phyloP scores from a whole-genome alignment of 176 grass and related monocot species.

The Juncus inflexus region DNA sequence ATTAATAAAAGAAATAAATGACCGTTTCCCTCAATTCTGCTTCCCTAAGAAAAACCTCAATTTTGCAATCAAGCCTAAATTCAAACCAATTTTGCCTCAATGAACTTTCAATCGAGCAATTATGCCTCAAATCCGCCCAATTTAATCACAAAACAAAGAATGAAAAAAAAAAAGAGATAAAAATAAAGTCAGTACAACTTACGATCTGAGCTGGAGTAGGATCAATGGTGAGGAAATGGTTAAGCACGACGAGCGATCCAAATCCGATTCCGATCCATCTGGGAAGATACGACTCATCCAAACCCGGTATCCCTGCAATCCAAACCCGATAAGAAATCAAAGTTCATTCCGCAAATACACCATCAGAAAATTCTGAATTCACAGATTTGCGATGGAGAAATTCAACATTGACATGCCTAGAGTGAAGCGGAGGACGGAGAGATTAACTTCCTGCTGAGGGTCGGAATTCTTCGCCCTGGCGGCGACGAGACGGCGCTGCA shows the following conservation, averaged over 20 bases:
- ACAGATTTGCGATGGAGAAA: neutral
- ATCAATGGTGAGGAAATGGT: slow-evolving; percentile 63
- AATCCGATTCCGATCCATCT: slow-evolving; percentile 71
- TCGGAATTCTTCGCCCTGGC: slow-evolving; percentile 44
- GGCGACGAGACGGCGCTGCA: slow-evolving; percentile 10
- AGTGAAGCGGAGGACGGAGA: slow-evolving; percentile 96
- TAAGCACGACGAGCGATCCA: slow-evolving; percentile 68
- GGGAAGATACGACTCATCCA: slow-evolving; percentile 86
- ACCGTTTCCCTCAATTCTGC: too few species aligned
- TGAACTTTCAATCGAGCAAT: neutral
- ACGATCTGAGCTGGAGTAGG: slow-evolving; percentile 69
- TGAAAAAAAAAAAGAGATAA: too few species aligned
- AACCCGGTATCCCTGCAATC: slow-evolving; percentile 70
- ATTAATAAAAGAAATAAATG: too few species aligned
- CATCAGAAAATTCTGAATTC: neutral
- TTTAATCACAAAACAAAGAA: too few species aligned
- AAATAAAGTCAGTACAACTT: too few species aligned
- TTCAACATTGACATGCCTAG: slow-evolving; percentile 35
- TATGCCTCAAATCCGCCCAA: too few species aligned
- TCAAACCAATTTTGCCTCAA: too few species aligned
- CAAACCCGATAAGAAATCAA: too few species aligned
- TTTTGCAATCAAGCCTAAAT: neutral
- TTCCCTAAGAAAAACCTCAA: too few species aligned
- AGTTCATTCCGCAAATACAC: neutral
- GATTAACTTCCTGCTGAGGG: slow-evolving; percentile 53